Conservation (phyloP, 495 filamentous ascomycete genomes). For the Penicillium roqueforti region DNA sequence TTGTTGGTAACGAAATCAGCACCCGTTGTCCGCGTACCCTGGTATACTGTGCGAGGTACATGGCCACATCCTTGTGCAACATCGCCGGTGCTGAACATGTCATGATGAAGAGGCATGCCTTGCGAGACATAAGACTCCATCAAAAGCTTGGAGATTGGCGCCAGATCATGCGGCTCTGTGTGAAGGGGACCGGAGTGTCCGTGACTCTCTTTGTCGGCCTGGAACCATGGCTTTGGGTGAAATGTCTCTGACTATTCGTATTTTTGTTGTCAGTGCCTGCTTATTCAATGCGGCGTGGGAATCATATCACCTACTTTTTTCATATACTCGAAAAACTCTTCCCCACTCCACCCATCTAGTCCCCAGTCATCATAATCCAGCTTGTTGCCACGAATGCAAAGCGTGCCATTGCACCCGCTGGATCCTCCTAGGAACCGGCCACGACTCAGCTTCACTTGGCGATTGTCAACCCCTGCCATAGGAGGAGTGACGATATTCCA, state of each 20-base stretch:
- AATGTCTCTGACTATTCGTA: constrained; percentile 44
- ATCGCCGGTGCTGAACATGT: constrained; percentile 50
- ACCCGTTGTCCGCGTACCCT: constrained; percentile 45
- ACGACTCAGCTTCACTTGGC: constrained; percentile 55
- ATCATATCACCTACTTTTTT: constrained; percentile 32
- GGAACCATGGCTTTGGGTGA: constrained; percentile 42
- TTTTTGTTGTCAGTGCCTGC: not conserved
- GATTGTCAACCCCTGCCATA: constrained; percentile 48
- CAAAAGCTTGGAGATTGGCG: constrained; percentile 44
- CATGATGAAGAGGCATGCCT: constrained; percentile 42
- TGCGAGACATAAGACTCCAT: constrained; percentile 45
- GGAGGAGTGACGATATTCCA: constrained; percentile 56
- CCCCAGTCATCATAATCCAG: constrained; percentile 62
- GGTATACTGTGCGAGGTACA: constrained; percentile 45
- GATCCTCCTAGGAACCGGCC: constrained; percentile 58
- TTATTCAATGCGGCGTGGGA: not conserved
- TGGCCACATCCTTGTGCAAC: constrained; percentile 49
- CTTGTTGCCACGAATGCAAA: constrained; percentile 56
- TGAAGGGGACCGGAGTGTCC: constrained; percentile 45
- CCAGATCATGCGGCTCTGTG: constrained; percentile 46
- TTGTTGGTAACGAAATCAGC: constrained; percentile 45
- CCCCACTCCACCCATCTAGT: constrained; percentile 50
- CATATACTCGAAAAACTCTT: constrained; percentile 52
- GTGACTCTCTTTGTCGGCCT: constrained; percentile 34
- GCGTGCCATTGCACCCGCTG: constrained; percentile 57